phyloP scores from a whole-genome alignment of 78 protist genomes.

The Emiliania huxleyi region DNA sequence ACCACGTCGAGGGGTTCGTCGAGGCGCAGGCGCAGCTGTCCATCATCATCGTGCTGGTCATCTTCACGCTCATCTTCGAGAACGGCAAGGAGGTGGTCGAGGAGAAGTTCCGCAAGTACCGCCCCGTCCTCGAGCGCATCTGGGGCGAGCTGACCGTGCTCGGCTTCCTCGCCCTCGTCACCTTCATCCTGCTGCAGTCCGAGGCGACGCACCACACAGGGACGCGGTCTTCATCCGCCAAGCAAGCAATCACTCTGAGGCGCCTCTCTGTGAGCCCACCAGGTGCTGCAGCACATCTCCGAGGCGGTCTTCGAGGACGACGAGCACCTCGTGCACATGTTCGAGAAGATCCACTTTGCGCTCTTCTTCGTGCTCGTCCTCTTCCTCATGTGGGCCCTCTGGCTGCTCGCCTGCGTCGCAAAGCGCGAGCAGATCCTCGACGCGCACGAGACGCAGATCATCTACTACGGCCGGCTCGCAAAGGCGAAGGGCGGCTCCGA shows the following conservation, averaged over 20 bases:
- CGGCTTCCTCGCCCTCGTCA: constrained; percentile 8
- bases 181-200: not conserved
- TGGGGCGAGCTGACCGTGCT: not conserved
- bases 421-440: not conserved
- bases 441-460: not conserved
- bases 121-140: not conserved
- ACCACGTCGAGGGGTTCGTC: not conserved
- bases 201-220: no score
- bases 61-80: not conserved
- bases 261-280: no score
- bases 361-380: not conserved
- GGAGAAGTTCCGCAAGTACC: not conserved
- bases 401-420: not conserved
- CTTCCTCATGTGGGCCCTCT: not conserved
- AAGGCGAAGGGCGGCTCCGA: not conserved
- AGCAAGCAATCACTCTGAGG: no score
- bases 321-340: not conserved
- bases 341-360: not conserved
- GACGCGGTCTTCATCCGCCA: no score
- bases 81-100: not conserved
- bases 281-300: not conserved
- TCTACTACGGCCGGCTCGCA: not conserved
- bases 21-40: not conserved
- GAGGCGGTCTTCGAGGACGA: not conserved
- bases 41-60: not conserved